These are phyloP conservation scores for Teunomyces tritomae DNA, from an alignment of 805 yeast genomes.

Conservation along the genomic window DNA sequence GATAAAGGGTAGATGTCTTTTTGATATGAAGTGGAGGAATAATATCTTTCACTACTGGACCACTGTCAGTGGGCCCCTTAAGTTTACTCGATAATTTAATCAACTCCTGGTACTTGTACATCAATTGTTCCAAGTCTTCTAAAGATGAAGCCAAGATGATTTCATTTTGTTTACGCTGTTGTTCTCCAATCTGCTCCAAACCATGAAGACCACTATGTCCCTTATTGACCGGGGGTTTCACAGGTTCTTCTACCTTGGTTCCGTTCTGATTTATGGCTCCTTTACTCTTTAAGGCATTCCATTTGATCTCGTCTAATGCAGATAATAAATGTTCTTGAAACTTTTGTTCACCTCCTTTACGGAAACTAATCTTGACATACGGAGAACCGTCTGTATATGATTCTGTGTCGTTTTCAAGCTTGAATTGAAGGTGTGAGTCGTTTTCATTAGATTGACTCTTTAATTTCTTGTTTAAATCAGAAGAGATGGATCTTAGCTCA, in stretches of 20 bases:
- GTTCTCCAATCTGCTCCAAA: slow-evolving; percentile 56
- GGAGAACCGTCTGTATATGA: slow-evolving; percentile 30
- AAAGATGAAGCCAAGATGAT: slow-evolving; percentile 63
- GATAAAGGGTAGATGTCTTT: slow-evolving; percentile 37
- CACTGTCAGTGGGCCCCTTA: slow-evolving; percentile 11
- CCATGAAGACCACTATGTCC: slow-evolving; percentile 63
- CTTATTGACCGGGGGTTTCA: not conserved
- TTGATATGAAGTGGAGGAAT: slow-evolving; percentile 36
- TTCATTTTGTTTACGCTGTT: slow-evolving; percentile 56
- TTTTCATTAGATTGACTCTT: not conserved
- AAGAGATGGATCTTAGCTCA: slow-evolving; percentile 13
- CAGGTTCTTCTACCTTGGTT: slow-evolving; percentile 16
- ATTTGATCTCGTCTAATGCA: slow-evolving; percentile 46
- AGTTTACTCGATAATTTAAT: slow-evolving; percentile 53
- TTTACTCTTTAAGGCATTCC: slow-evolving; percentile 40
- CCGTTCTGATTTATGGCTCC: slow-evolving; percentile 40
- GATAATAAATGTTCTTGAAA: slow-evolving; percentile 43
- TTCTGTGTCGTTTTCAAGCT: slow-evolving; percentile 30
- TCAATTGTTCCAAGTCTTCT: slow-evolving; percentile 71
- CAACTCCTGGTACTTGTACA: slow-evolving; percentile 76
- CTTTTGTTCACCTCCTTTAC: slow-evolving; percentile 64
- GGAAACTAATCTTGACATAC: slow-evolving; percentile 69
- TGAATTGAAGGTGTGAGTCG: slow-evolving; percentile 14
- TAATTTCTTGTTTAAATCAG: not conserved
- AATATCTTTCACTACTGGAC: not conserved